Conservation (phyloP, 2,329 filamentous ascomycete species). For the Monilinia fructigena region DNA sequence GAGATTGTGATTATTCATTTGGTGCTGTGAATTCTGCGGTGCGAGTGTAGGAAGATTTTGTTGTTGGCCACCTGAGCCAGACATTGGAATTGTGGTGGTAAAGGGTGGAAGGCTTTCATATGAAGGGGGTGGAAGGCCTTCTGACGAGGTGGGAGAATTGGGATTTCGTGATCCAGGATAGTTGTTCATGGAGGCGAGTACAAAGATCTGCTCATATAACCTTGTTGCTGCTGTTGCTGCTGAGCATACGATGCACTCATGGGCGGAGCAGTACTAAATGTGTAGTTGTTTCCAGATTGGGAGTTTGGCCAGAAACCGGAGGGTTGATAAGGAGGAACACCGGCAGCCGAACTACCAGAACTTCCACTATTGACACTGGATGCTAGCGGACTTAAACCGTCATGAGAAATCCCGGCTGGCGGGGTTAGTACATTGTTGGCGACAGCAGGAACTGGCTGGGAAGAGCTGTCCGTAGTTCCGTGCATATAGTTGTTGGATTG, state of each 20-base stretch:
- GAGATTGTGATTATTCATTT: conserved; percentile 47
- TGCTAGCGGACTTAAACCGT: conserved; percentile 61
- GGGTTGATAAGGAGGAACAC: conserved; percentile 56
- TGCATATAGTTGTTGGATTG: conserved; percentile 46
- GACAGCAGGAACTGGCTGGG: conserved; percentile 42
- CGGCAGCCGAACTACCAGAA: conserved; percentile 56
- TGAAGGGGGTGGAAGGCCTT: conserved; percentile 64
- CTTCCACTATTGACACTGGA: conserved; percentile 61
- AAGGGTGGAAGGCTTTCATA: conserved; percentile 67
- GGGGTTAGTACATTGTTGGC: conserved; percentile 46
- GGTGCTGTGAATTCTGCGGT: conserved; percentile 38
- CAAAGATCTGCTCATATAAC: conserved; percentile 49
- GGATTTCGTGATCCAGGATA: conserved; percentile 51
- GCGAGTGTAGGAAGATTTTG: conserved; percentile 43
- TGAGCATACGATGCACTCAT: conserved; percentile 37
- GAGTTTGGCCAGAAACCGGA: conserved; percentile 60
- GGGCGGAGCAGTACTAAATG: conserved; percentile 52
- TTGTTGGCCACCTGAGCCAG: conserved; percentile 46
- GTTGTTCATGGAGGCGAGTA: conserved; percentile 55
- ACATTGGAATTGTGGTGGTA: conserved; percentile 56
- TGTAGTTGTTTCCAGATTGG: conserved; percentile 48
- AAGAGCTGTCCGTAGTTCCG: conserved; percentile 47
- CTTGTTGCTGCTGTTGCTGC: conserved; percentile 35
- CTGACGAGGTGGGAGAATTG: conserved; percentile 58
- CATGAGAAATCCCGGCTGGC: conserved; percentile 51